Evolutionary conservation across 345 rosid genomes (phyloP).

Genomic region (Laguncularia racemosa): DNA sequence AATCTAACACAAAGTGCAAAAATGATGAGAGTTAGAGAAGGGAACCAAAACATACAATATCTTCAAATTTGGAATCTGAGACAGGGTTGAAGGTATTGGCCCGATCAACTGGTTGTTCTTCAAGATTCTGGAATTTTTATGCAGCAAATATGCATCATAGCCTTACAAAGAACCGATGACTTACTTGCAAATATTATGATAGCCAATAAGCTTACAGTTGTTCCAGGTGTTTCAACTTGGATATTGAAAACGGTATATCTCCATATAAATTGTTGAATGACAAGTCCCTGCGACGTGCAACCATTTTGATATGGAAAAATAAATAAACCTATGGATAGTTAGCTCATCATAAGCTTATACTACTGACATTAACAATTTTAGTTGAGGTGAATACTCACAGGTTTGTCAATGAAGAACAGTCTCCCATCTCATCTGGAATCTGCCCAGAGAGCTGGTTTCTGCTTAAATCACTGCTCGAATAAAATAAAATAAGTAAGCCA

Average conservation of each 20-base stretch:
- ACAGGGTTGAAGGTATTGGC: constrained; percentile 82
- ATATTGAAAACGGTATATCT: constrained; percentile 86
- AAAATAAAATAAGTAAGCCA: neutral
- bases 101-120: constrained; percentile 89
- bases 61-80: constrained; percentile 93
- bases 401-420: constrained; percentile 64
- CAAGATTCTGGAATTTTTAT: constrained; percentile 37
- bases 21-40: neutral
- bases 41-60: constrained; percentile 44
- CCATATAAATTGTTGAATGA: constrained; percentile 81
- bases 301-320: neutral
- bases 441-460: constrained; percentile 82
- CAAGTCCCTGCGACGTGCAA: constrained; percentile 51
- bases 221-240: constrained; percentile 84
- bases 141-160: neutral
- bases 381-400: constrained; percentile 41
- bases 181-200: neutral
- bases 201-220: constrained; percentile 43
- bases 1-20: neutral
- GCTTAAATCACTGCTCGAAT: constrained; percentile 50
- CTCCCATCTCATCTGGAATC: constrained; percentile 97
- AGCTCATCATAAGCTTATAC: neutral
- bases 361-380: neutral
- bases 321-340: neutral
- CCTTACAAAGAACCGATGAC: neutral